phyloP scores from a whole-genome alignment of 805 yeast genomes.

The Candida boleticola region DNA sequence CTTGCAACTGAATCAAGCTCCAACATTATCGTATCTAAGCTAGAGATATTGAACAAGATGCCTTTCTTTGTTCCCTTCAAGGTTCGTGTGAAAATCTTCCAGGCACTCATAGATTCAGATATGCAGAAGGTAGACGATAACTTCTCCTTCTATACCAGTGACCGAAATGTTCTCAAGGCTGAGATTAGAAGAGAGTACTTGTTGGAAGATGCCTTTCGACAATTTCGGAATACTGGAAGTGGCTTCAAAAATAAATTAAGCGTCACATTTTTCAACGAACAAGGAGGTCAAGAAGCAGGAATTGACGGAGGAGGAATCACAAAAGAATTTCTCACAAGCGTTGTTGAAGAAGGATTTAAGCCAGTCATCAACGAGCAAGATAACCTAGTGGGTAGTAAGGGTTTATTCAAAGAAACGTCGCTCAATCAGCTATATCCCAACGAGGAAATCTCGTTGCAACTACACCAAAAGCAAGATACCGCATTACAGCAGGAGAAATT shows the following conservation, averaged over 20 bases:
- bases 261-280: slow-evolving; percentile 68
- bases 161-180: slow-evolving; percentile 2
- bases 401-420: slow-evolving; percentile 40
- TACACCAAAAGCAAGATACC: slow-evolving; percentile 21
- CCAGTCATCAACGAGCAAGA: slow-evolving; percentile 10
- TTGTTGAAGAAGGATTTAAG: slow-evolving; percentile 66
- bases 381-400: slow-evolving; percentile 10
- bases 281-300: slow-evolving; percentile 69
- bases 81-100: slow-evolving; percentile 71
- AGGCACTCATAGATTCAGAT: slow-evolving; percentile 58
- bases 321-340: slow-evolving; percentile 79
- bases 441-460: slow-evolving; percentile 46
- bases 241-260: slow-evolving; percentile 57
- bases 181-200: slow-evolving; percentile 63
- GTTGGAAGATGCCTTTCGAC: slow-evolving; percentile 71
- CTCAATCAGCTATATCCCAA: slow-evolving; percentile 74
- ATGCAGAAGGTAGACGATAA: slow-evolving; percentile 19
- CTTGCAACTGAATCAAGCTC: not conserved
- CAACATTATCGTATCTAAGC: slow-evolving; percentile 18
- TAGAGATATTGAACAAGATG: slow-evolving; percentile 55
- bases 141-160: slow-evolving; percentile 14
- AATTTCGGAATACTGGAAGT: slow-evolving; percentile 51
- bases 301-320: slow-evolving; percentile 97
- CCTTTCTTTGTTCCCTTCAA: slow-evolving; percentile 83
- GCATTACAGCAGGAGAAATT: slow-evolving; percentile 19